These are phyloP conservation scores for Berberis vulgaris DNA, from an alignment of 164 flowering plant genomes.

Conservation along the genomic window DNA sequence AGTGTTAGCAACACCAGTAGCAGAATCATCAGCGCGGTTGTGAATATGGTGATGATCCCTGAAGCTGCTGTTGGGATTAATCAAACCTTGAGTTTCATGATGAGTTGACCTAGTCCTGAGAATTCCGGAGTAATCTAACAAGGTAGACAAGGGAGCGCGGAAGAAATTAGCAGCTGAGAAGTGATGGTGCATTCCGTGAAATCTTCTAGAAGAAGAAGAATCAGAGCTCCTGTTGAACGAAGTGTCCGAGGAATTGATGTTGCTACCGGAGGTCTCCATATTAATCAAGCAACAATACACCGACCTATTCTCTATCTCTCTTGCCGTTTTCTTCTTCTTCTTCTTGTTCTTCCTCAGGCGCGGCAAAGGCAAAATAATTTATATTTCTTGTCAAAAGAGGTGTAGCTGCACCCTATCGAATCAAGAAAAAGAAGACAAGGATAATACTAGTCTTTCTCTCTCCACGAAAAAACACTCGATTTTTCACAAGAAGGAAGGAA, in stretches of 20 bases:
- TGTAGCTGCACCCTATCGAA: too few species aligned
- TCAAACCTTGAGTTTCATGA: conserved; percentile 44
- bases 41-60: conserved; percentile 10
- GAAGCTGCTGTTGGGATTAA: conserved; percentile 16
- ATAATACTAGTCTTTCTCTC: too few species aligned
- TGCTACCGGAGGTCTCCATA: conserved; percentile 55
- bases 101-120: conserved; percentile 45
- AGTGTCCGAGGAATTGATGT: conserved; percentile 3
- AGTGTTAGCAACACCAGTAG: conserved; percentile 22
- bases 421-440: too few species aligned
- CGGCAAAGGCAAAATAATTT: too few species aligned
- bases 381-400: too few species aligned
- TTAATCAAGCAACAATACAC: too few species aligned
- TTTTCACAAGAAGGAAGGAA: too few species aligned
- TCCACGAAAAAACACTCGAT: too few species aligned
- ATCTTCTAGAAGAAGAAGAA: conserved; percentile 18
- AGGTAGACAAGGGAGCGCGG: conserved; percentile 70
- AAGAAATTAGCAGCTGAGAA: conserved; percentile 60
- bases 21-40: background rate
- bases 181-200: conserved; percentile 13
- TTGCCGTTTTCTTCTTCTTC: too few species aligned
- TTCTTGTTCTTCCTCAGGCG: too few species aligned
- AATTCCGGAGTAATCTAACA: conserved; percentile 81
- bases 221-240: conserved; percentile 24
- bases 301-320: too few species aligned